Base-by-base conservation (phyloP, 2,329 filamentous ascomycete species). In the Calonectria fujianensis region DNA sequence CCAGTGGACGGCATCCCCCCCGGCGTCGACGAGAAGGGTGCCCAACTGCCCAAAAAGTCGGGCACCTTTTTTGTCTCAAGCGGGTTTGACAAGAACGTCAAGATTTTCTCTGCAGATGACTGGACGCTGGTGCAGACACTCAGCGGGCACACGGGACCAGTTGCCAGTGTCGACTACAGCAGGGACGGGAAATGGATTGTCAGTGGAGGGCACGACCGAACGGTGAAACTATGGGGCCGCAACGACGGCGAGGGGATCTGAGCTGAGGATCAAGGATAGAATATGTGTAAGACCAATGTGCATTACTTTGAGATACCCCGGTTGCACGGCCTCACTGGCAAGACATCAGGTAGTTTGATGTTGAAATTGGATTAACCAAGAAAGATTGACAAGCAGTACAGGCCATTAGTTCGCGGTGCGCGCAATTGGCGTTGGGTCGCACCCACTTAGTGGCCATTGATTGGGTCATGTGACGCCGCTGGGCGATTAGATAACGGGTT, bases 71-170 rank as follows among this genome's bases (percentile, higher is more conserved):
- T 99, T 78, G 93, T 98, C 4, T 96, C 93, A 4, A 93, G 93
- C 79, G 97, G 97, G 0, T 98, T 98, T 82, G 97, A 99, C 86
- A 95, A 94, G 84, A 96, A 96, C 80, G 94, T 99, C 85, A 98
- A 98, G 83, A 91, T 99, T 79, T 98, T 97, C 86, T 98, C 96
- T 9, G 96, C 96, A 2, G 97, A 99, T 83, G 96, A 99, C 86
- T 99, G 97, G 96, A 93, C 94, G 1, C 86, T 98, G 73, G 92
- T 96, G 75, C 97, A 98, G 85, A 95, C 93, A 20, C 87, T 99
- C 73, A 95, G 93, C 80, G 97, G 96, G 0, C 97, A 99, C 85
- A 95, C 96, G 1, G 96, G 95, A 2, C 97, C 97, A 51, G 96
- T 99, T 14, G 91, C 97, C 68, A 97, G 95, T 79, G 94, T 95